These are phyloP conservation scores for Monoraphidium neglectum DNA, from an alignment of 139 green algal species.

Conservation along the genomic window DNA sequence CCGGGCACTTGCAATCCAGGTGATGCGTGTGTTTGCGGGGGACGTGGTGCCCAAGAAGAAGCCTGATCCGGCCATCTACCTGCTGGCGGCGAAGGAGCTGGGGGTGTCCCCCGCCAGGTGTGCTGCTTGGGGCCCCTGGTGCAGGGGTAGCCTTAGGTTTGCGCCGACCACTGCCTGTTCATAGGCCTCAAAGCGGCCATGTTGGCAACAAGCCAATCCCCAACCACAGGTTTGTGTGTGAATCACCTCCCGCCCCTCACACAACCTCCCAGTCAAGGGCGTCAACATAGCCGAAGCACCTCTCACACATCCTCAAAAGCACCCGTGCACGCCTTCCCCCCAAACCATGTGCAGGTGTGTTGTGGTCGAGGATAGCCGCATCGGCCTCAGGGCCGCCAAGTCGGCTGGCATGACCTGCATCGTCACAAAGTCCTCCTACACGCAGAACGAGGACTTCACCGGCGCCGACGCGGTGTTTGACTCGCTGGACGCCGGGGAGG, in stretches of 20 bases:
- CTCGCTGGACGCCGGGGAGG: conserved; percentile 76
- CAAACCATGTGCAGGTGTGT: conserved; percentile 53
- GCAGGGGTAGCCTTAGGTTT: too few relatives aligned
- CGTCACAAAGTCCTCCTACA: conserved; percentile 82
- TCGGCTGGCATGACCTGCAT: conserved; percentile 93
- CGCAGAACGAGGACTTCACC: conserved; percentile 62
- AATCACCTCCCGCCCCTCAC: too few relatives aligned
- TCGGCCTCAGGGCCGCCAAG: conserved; percentile 90
- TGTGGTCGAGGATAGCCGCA: conserved; percentile 95
- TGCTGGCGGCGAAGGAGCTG: conserved; percentile 86
- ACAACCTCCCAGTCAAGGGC: too few relatives aligned
- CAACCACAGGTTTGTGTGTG: too few relatives aligned
- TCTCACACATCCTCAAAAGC: neutral
- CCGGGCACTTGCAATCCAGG: too few relatives aligned
- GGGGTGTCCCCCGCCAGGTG: conserved; percentile 78
- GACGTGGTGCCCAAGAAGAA: conserved; percentile 98
- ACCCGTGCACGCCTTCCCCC: neutral
- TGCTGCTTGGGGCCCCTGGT: neutral
- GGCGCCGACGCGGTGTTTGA: conserved; percentile 77
- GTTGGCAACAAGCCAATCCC: too few relatives aligned
- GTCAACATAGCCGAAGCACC: neutral
- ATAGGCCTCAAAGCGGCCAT: too few relatives aligned
- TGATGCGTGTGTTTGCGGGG: conserved; percentile 90
- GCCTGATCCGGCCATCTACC: conserved; percentile 95
- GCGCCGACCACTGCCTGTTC: too few relatives aligned